phyloP scores from a whole-genome alignment of 495 filamentous ascomycete genomes.

The Tuber magnatum region DNA sequence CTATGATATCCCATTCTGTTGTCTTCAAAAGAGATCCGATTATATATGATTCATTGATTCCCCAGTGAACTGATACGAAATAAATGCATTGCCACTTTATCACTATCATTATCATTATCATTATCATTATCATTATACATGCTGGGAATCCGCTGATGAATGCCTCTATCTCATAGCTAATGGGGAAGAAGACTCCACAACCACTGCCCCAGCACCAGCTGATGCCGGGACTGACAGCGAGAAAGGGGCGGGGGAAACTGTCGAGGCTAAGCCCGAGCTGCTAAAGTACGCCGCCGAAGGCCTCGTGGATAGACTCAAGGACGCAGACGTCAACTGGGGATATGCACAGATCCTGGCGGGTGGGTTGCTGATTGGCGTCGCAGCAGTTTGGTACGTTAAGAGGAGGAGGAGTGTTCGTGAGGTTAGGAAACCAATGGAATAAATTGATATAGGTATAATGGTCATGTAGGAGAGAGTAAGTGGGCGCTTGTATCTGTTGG shows the following conservation, averaged over 20 bases:
- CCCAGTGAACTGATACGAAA: neutral
- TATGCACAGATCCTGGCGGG: conserved; percentile 31
- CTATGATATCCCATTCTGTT: neutral
- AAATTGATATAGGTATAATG: conserved; percentile 2
- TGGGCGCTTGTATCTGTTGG: neutral
- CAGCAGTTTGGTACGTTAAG: conserved; percentile 28
- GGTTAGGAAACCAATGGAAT: conserved; percentile 25
- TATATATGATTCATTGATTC: neutral
- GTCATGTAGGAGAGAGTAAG: neutral
- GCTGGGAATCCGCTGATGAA: neutral
- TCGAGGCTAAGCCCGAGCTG: neutral
- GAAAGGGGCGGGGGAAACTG: neutral
- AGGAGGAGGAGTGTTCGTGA: conserved; percentile 13
- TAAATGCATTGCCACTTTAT: conserved; percentile 4
- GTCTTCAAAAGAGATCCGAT: neutral
- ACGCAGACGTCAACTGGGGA: conserved; percentile 32
- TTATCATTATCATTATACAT: neutral
- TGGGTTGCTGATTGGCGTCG: conserved; percentile 28
- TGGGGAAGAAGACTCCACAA: neutral
- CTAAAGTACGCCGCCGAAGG: conserved; percentile 8
- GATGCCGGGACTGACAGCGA: neutral
- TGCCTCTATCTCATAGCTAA: neutral
- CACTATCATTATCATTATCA: neutral
- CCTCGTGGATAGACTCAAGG: conserved; percentile 25
- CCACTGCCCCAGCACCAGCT: neutral